phyloP scores from a whole-genome alignment of 177 flowering plant genomes.

The Tripterygium wilfordii region DNA sequence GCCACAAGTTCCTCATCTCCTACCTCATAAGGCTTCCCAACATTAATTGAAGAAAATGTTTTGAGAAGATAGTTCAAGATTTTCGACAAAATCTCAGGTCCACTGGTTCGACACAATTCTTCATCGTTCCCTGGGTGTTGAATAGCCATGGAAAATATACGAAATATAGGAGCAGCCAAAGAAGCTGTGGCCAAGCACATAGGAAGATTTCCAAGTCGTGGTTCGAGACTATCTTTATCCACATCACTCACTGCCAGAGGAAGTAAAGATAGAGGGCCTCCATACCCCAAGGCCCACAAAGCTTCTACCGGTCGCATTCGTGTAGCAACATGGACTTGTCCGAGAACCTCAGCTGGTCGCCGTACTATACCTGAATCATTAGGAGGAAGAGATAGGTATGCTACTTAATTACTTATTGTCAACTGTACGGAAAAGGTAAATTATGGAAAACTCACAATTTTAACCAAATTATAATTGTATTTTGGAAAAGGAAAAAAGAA shows the following conservation, averaged over 20 bases:
- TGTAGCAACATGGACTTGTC: constrained; percentile 91
- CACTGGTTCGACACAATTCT: constrained; percentile 72
- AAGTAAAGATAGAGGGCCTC: constrained; percentile 95
- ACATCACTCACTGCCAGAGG: constrained; percentile 72
- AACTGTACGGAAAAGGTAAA: too few species aligned
- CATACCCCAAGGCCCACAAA: constrained; percentile 92
- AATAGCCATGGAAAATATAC: constrained; percentile 78
- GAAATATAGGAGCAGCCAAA: constrained; percentile 81
- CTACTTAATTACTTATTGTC: background rate
- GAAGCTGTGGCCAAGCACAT: constrained; percentile 59
- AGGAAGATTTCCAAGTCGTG: constrained; percentile 46
- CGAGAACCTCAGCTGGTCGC: constrained; percentile 99
- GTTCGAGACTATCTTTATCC: constrained; percentile 68
- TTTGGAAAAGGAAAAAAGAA: too few species aligned
- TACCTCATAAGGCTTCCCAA: constrained; percentile 53
- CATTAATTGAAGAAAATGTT: constrained; percentile 63
- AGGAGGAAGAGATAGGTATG: constrained; percentile 6
- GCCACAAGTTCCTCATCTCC: constrained; percentile 95
- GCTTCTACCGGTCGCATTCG: constrained; percentile 83
- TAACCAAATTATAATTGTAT: too few species aligned
- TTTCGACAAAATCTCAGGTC: constrained; percentile 86
- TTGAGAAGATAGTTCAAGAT: constrained; percentile 71
- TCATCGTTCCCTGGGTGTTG: constrained; percentile 87
- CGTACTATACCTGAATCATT: constrained; percentile 60
- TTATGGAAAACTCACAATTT: too few species aligned